Conservation (phyloP, 306 rosid species). For the Quercus variabilis region DNA sequence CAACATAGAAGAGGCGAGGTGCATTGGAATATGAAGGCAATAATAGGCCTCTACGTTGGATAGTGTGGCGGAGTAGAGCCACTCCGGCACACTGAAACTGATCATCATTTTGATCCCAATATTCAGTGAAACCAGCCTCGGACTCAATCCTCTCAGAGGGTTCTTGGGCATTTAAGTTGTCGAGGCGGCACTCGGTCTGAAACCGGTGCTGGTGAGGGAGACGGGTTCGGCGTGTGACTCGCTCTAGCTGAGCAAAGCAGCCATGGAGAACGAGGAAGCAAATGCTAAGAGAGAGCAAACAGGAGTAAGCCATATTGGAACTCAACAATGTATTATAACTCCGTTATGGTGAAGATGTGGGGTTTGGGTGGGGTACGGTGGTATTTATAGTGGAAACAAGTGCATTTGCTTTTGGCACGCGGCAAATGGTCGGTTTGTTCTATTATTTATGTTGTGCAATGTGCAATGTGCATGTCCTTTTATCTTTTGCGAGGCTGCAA, state of each 20-base stretch:
- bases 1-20: conserved; percentile 21
- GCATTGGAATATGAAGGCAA: conserved; percentile 24
- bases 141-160: conserved; percentile 14
- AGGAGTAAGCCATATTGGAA: conserved; percentile 17
- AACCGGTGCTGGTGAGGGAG: conserved; percentile 9
- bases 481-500: conserved; percentile 16
- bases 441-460: no score
- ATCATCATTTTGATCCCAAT: conserved; percentile 16
- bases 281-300: neutral
- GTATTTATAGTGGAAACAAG: conserved; percentile 6
- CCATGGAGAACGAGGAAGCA: conserved; percentile 9
- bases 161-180: conserved; percentile 20
- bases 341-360: no score
- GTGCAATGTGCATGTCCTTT: neutral
- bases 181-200: conserved; percentile 16
- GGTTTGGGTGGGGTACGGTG: neutral
- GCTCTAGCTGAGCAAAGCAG: conserved; percentile 22
- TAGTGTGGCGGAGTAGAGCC: conserved; percentile 18
- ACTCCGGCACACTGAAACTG: conserved; percentile 34
- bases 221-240: neutral
- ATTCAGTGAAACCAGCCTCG: conserved; percentile 28
- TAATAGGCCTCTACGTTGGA: conserved; percentile 22
- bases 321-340: neutral
- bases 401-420: conserved; percentile 2
- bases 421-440: conserved; percentile 6